These are phyloP conservation scores for rapeseed (Brassica napus) DNA, from an alignment of 345 rosid genomes.

Conservation along the genomic window DNA sequence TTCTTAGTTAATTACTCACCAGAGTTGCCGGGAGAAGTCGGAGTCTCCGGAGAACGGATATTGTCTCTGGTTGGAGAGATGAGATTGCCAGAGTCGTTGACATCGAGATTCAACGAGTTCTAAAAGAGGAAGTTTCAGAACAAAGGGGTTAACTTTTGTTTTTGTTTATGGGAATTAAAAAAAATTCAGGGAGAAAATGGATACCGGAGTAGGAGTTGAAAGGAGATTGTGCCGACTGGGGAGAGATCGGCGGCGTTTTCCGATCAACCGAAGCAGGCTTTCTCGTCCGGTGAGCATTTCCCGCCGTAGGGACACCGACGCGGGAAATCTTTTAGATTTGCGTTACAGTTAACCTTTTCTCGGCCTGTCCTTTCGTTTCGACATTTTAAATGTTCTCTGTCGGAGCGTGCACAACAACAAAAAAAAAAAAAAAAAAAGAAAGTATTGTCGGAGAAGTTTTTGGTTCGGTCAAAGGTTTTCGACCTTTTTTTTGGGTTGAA, in stretches of 20 bases:
- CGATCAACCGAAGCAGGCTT: constrained; percentile 69
- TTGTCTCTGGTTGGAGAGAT: constrained; percentile 3
- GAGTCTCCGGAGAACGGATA: background rate
- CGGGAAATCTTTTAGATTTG: constrained; percentile 26
- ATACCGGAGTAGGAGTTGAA: constrained; percentile 49
- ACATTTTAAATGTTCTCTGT: background rate
- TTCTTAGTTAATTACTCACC: constrained; percentile 37
- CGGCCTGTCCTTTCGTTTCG: background rate
- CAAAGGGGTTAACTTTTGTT: constrained; percentile 9
- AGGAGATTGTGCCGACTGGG: constrained; percentile 59
- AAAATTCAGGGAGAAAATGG: background rate
- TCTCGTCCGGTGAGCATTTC: constrained; percentile 72
- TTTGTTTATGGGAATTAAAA: background rate
- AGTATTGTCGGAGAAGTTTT: no score
- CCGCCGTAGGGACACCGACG: constrained; percentile 20
- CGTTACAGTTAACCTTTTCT: background rate
- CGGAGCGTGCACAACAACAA: no score
- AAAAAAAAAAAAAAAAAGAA: no score
- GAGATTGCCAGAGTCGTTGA: constrained; percentile 32
- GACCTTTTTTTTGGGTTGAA: no score
- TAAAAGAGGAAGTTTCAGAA: background rate
- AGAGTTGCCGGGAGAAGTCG: constrained; percentile 46
- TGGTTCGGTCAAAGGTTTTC: no score
- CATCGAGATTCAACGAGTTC: constrained; percentile 48
- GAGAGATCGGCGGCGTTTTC: constrained; percentile 70